Evolutionary conservation across 2,329 filamentous ascomycete genomes (phyloP), one percentile per base, ranked within the genome.

Genomic region (Mariannaea sp.): DNA sequence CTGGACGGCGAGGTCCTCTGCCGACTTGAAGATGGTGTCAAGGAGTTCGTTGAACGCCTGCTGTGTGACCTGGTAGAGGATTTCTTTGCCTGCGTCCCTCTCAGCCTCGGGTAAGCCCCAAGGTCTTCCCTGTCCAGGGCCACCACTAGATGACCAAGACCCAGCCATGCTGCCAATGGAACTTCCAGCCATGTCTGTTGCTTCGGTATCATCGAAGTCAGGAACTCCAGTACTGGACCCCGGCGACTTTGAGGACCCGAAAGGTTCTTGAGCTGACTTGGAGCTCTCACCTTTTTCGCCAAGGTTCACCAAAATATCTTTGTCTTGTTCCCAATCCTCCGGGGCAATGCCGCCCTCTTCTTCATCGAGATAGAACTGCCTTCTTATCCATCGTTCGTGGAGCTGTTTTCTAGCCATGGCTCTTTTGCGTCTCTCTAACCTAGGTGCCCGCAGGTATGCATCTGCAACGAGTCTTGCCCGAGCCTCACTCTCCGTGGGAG

Each of bases 41-140:
- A 99, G 82, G 2, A 97, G 77, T 72, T 97, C 92, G 66, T 97
- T 97, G 74, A 96, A 90, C 0, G 91, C 72, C 71, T 96, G 89
- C 70, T 97, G 92, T 0, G 90, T 92, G 26, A 95, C 86, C 69
- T 96, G 90, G 66, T 96, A 97, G 1, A 97, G 76, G 4, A 97
- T 88, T 68, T 97, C 91, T 62, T 88, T 90, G 30, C 90, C 91
- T 5, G 90, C 86, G 69, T 96, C 92, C 54, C 82, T 82, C 70
- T 96, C 92, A 1, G 88, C 86, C 60, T 89, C 85, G 1, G 89
- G 88, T 13, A 95, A 86, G 46, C 91, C 88, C 70, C 90, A 87
- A 14, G 87, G 87, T 42, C 87, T 87, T 86, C 87, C 91, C 52
- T 87, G 80, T 69, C 92, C 87, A 10, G 88, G 84, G 7, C 88